These are phyloP conservation scores for Pseudofabraea citricarpa DNA, from an alignment of 2,329 filamentous ascomycete genomes.

Conservation along the genomic window DNA sequence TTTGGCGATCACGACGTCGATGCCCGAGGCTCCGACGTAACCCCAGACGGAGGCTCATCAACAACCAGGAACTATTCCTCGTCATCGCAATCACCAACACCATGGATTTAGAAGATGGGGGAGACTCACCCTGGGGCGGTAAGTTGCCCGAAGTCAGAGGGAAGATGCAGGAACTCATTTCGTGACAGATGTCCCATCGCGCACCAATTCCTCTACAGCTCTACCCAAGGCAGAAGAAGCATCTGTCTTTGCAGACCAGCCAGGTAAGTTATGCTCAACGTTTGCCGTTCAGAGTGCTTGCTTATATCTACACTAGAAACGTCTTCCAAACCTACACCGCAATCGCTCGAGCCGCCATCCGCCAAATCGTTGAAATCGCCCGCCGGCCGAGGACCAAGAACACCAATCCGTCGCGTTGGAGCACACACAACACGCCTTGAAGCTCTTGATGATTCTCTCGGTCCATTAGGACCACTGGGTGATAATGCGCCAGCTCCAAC, in stretches of 20 bases:
- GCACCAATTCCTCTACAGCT: slow-evolving; percentile 27
- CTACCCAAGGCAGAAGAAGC: slow-evolving; percentile 19
- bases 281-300: not conserved
- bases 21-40: not conserved
- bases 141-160: slow-evolving; percentile 16
- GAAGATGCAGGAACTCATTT: slow-evolving; percentile 1
- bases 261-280: slow-evolving; percentile 10
- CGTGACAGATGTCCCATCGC: slow-evolving; percentile 36
- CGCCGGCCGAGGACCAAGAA: slow-evolving; percentile 25
- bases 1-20: slow-evolving; percentile 1
- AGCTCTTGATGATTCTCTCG: slow-evolving; percentile 69
- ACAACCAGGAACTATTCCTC: slow-evolving; percentile 5
- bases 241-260: slow-evolving; percentile 17
- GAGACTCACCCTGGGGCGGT: slow-evolving; percentile 42
- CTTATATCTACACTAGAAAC: slow-evolving; percentile 14
- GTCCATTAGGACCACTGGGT: slow-evolving; percentile 67
- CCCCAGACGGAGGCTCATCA: slow-evolving; percentile 7
- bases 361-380: slow-evolving; percentile 23
- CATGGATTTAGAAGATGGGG: slow-evolving; percentile 40
- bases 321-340: slow-evolving; percentile 13
- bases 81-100: slow-evolving; percentile 5
- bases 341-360: slow-evolving; percentile 14
- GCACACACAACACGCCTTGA: slow-evolving; percentile 75
- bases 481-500: slow-evolving; percentile 33
- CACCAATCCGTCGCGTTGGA: slow-evolving; percentile 52